Conservation (phyloP, 108 stramenopile species). For the Bacterosira constricta region DNA sequence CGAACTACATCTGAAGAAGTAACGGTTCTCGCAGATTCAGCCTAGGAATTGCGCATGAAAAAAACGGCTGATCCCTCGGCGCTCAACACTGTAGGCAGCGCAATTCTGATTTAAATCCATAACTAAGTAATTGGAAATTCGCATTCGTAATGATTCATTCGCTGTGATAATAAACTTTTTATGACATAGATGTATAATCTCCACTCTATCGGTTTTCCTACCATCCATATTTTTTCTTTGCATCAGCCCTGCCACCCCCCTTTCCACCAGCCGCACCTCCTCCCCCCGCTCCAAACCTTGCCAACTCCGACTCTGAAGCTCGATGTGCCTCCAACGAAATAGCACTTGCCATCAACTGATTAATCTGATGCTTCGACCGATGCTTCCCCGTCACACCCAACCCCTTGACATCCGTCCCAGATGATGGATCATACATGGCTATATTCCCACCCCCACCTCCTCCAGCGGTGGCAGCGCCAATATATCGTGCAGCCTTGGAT, state of each 20-base stretch:
- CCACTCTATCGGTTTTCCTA: neutral
- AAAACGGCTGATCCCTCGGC: too few relatives aligned
- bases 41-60: too few relatives aligned
- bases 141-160: too few relatives aligned
- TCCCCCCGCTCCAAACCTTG: constrained; percentile 30
- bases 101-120: too few relatives aligned
- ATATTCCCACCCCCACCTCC: constrained; percentile 27
- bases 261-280: constrained; percentile 1
- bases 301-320: constrained; percentile 45
- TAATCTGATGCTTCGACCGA: constrained; percentile 51
- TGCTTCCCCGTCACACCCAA: constrained; percentile 44
- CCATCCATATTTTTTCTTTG: constrained; percentile 55
- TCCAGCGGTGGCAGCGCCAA: constrained; percentile 3
- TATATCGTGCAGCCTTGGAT: constrained; percentile 34
- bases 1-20: too few relatives aligned
- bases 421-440: constrained; percentile 52
- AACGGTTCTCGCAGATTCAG: too few relatives aligned
- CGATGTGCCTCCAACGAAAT: constrained; percentile 49
- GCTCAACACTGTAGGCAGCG: too few relatives aligned
- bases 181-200: neutral
- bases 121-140: too few relatives aligned
- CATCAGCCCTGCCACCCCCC: constrained; percentile 34
- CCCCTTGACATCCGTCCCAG: constrained; percentile 39
- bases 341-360: constrained; percentile 52
- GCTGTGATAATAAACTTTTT: too few relatives aligned